A percentile compares a stretch with the other conserved stretches of the same genome.
phyloP scores from a whole-genome alignment of 2,329 filamentous ascomycete species.

The Pseudogymnoascus sp. region DNA sequence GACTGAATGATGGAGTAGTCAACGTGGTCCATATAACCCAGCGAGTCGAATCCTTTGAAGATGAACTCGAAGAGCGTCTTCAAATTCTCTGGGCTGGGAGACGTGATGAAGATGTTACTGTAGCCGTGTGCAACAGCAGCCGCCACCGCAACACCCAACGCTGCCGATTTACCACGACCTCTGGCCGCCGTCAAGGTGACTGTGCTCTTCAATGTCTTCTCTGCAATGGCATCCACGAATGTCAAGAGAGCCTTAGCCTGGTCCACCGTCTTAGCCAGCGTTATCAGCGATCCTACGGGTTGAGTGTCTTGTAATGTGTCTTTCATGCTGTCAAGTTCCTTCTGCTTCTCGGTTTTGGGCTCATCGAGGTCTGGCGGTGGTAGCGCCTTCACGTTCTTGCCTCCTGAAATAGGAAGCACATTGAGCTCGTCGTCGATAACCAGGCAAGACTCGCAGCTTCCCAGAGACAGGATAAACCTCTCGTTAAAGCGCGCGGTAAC shows the following conservation, averaged over 20 bases:
- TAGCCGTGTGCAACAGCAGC: slow-evolving; percentile 93
- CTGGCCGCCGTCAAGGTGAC: slow-evolving; percentile 88
- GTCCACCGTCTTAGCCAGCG: slow-evolving; percentile 81
- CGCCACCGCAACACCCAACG: slow-evolving; percentile 86
- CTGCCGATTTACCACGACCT: slow-evolving; percentile 94
- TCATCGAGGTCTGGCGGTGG: slow-evolving; percentile 69
- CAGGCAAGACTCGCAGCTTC: slow-evolving; percentile 88
- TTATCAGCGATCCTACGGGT: slow-evolving; percentile 76
- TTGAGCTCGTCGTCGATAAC: slow-evolving; percentile 98
- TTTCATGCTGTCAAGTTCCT: slow-evolving; percentile 80
- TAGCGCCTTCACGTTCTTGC: slow-evolving; percentile 77
- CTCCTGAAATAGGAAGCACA: slow-evolving; percentile 91
- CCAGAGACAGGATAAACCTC: slow-evolving; percentile 88
- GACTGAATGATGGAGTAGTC: slow-evolving; percentile 98
- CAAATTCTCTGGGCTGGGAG: slow-evolving; percentile 93
- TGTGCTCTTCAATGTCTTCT: slow-evolving; percentile 90
- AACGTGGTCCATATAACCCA: slow-evolving; percentile 88
- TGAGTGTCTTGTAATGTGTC: slow-evolving; percentile 78
- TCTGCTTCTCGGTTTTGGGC: slow-evolving; percentile 60
- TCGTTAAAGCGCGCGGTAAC: slow-evolving; percentile 97
- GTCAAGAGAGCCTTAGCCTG: slow-evolving; percentile 95
- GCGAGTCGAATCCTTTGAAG: slow-evolving; percentile 93
- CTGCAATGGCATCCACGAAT: slow-evolving; percentile 90
- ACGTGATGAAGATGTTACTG: slow-evolving; percentile 99
- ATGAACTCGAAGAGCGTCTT: slow-evolving; percentile 98